A percentile compares a stretch with the other conserved stretches of the same genome.
Conservation (phyloP, 805 yeast species). For the Starmerella potacharoeniae region DNA sequence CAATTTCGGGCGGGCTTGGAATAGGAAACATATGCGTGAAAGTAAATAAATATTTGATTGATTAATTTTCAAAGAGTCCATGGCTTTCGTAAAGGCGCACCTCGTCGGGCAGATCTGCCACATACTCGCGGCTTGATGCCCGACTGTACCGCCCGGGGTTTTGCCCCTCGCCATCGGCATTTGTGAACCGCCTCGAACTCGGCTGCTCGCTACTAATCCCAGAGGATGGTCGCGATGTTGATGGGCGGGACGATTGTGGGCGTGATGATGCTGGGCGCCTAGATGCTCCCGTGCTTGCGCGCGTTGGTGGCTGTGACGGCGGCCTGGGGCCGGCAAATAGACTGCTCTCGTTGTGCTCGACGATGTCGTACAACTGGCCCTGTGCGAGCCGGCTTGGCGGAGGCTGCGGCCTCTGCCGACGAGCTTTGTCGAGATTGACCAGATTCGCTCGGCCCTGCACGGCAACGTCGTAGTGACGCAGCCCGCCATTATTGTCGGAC, state of each 20-base stretch:
- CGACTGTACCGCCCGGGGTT: slow-evolving; percentile 6
- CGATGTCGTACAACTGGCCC: slow-evolving; percentile 2
- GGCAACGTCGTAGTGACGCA: slow-evolving; percentile 35
- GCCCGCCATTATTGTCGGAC: slow-evolving; percentile 8
- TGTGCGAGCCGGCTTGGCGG: slow-evolving; percentile 2
- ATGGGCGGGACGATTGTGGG: neutral
- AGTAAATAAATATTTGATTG: neutral
- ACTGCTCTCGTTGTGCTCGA: slow-evolving; percentile 1
- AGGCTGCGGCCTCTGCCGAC: neutral
- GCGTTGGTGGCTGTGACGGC: neutral
- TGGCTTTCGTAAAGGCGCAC: slow-evolving; percentile 15
- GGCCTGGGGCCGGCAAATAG: neutral
- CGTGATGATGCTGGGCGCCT: neutral
- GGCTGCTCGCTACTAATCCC: neutral
- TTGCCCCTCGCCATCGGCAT: neutral
- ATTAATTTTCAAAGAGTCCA: neutral
- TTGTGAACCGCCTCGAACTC: neutral
- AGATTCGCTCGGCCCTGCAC: slow-evolving; percentile 63
- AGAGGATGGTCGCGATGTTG: no score
- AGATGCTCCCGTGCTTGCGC: neutral
- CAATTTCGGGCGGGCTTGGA: no score
- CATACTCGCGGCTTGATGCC: slow-evolving; percentile 19
- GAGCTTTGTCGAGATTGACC: slow-evolving; percentile 36
- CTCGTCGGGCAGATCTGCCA: slow-evolving; percentile 21
- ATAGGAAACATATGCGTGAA: neutral